Evolutionary conservation across 257 asterid species (phyloP), one percentile per base, ranked within the genome.

Genomic region (Asclepias syriaca): DNA sequence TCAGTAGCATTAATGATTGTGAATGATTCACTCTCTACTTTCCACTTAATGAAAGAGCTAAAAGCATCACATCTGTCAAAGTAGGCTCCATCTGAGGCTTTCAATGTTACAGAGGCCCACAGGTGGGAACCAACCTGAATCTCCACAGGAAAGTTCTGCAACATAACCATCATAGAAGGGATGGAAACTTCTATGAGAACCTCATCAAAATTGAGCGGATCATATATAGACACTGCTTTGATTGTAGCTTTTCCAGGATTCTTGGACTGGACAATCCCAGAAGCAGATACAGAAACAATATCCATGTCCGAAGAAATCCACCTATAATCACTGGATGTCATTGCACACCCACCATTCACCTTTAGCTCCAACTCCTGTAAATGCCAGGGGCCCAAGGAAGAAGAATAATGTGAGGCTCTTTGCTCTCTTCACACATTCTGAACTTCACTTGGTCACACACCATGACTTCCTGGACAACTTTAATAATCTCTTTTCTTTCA

Each of bases 341-440:
- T 84, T 16, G 92, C 93, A 80, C 98, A 93, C 60, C 98, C 98
- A 63, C 97, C 98, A 48, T 61, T 82, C 75, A 85, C 98, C 85
- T 73, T 83, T 61, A 93, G 89, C 85, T 93, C 96, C 74, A 89
- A 73, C 81, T 89, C 97, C 82, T 93, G 98, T 81, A 81, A 63
- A 90, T 85, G 65, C 93, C 96, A 66, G 94, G 85, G 63, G 84
- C 87, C 96, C 95, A 90, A 8, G 98, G 98, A 70, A 93, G 96
- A 82, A 82, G 82, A 76, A 89, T 77, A 75, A 80, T 76, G 73
- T 29, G 55, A 46, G 86, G 75, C 66, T 70, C 78, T 71, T 69
- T 76, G 55, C 75, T 71, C 60, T 76, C 83, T 66, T 77, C 80
- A 37, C 79, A 82, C 78, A 49, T 76, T 65, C 60, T 70, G 81